Conservation (phyloP, 176 grass and related monocot species). For the Coix lacrymajobi region DNA sequence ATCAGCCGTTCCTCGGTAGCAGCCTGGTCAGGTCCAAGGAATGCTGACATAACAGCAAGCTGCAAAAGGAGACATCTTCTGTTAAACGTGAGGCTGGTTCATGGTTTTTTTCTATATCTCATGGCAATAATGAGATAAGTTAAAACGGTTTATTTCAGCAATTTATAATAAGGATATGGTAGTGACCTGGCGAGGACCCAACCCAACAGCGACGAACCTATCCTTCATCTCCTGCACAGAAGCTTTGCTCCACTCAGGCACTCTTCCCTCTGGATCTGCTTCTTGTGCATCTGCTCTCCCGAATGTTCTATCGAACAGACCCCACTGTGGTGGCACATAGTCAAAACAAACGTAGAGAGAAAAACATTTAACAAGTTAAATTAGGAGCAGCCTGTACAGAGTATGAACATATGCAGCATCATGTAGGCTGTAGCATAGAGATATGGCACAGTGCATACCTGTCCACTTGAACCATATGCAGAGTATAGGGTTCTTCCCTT, state of each 20-base stretch:
- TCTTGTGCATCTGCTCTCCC: constrained; percentile 60
- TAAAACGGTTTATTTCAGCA: not conserved
- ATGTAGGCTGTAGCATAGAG: not conserved
- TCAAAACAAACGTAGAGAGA: not conserved
- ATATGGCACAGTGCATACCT: constrained; percentile 34
- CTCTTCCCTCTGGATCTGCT: constrained; percentile 85
- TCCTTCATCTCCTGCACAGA: constrained; percentile 94
- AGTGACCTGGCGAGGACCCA: constrained; percentile 90
- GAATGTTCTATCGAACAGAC: constrained; percentile 80
- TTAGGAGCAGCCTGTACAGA: not conserved
- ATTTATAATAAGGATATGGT: not conserved
- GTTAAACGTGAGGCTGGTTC: not conserved
- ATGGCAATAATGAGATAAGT: not conserved
- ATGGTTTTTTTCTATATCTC: not conserved
- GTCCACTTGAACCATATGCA: constrained; percentile 92
- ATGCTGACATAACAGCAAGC: constrained; percentile 95
- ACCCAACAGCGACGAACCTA: constrained; percentile 62
- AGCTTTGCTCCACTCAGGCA: constrained; percentile 82
- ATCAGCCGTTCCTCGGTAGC: constrained; percentile 63
- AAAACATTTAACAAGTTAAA: not conserved
- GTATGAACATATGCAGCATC: not conserved
- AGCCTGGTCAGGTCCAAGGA: constrained; percentile 80
- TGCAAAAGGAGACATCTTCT: constrained; percentile 10
- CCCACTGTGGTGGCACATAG: constrained; percentile 55
- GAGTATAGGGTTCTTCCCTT: constrained; percentile 80